These are phyloP conservation scores for Acephala macrosclerotiorum DNA, from an alignment of 2,329 filamentous ascomycete genomes.

Conservation along the genomic window DNA sequence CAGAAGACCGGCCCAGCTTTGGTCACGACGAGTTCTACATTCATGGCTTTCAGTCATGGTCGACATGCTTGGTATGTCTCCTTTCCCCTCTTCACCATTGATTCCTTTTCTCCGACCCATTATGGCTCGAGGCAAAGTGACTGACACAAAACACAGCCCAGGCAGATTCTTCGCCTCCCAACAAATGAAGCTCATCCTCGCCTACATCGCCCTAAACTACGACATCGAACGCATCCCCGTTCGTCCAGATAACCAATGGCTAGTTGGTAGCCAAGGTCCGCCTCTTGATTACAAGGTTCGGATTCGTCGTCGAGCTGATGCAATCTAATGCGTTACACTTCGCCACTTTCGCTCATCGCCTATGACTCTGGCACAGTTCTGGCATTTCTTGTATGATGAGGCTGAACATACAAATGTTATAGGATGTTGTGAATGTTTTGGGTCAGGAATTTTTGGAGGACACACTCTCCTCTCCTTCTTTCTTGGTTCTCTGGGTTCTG, in stretches of 20 bases:
- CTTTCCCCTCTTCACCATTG: neutral
- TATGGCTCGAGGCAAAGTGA: neutral
- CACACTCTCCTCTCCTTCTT: too few species aligned
- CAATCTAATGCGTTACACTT: conserved; percentile 7
- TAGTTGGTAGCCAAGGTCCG: conserved; percentile 41
- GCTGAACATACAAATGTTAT: too few species aligned
- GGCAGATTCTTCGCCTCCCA: conserved; percentile 38
- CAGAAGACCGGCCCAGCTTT: conserved; percentile 31
- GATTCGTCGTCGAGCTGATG: conserved; percentile 34
- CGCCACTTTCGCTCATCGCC: too few species aligned
- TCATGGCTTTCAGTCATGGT: conserved; percentile 43
- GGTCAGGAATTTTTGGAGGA: too few species aligned
- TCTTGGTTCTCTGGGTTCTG: too few species aligned
- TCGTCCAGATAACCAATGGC: conserved; percentile 45
- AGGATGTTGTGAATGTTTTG: too few species aligned
- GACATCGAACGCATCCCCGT: conserved; percentile 35
- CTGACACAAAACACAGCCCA: conserved; percentile 35
- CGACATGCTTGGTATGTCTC: conserved; percentile 41
- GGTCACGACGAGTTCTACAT: conserved; percentile 38
- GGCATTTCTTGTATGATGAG: too few species aligned
- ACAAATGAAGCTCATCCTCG: conserved; percentile 38
- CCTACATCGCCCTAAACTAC: conserved; percentile 37
- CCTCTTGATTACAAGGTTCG: conserved; percentile 42
- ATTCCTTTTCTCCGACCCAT: conserved; percentile 13
- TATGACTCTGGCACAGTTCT: too few species aligned